phyloP scores from a whole-genome alignment of 768 basidiomycete species.

The Hydnum rufescens region DNA sequence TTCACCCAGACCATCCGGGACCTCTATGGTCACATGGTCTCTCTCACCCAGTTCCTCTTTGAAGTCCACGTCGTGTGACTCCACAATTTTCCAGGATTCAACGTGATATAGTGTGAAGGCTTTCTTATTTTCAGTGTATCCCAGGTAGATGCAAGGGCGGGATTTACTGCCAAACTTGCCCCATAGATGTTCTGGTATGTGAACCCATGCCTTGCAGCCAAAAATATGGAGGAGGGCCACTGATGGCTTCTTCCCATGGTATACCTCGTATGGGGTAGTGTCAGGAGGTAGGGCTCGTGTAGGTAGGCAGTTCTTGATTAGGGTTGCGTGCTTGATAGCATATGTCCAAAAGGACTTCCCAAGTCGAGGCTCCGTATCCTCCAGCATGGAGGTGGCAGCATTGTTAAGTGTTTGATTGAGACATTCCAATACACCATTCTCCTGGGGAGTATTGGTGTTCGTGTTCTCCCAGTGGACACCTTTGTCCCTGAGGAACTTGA shows the following conservation, averaged over 20 bases:
- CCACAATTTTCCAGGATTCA: not conserved
- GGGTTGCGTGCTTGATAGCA: not conserved
- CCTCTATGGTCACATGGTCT: no score
- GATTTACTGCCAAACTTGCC: conserved; percentile 8
- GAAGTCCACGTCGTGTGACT: not conserved
- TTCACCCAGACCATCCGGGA: no score
- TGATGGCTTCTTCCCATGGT: conserved; percentile 4
- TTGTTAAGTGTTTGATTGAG: conserved; percentile 5
- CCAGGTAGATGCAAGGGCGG: conserved; percentile 22
- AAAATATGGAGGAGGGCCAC: conserved; percentile 20
- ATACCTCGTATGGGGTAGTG: conserved; percentile 8
- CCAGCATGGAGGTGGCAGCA: not conserved
- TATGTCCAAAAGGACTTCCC: conserved; percentile 5
- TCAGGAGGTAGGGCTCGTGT: not conserved
- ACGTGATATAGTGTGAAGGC: conserved; percentile 19
- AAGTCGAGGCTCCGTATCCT: not conserved
- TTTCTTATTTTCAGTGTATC: conserved; percentile 20
- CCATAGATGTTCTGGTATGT: conserved; percentile 18
- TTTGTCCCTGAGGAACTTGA: not conserved
- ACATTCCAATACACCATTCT: conserved; percentile 8
- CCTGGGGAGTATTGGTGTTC: conserved; percentile 6
- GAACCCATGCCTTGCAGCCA: conserved; percentile 24
- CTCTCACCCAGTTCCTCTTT: no score
- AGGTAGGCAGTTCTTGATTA: not conserved
- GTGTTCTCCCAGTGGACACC: conserved; percentile 8